Evolutionary conservation across 2,329 filamentous ascomycete genomes (phyloP).

Genomic region (Alternaria ethzedia): DNA sequence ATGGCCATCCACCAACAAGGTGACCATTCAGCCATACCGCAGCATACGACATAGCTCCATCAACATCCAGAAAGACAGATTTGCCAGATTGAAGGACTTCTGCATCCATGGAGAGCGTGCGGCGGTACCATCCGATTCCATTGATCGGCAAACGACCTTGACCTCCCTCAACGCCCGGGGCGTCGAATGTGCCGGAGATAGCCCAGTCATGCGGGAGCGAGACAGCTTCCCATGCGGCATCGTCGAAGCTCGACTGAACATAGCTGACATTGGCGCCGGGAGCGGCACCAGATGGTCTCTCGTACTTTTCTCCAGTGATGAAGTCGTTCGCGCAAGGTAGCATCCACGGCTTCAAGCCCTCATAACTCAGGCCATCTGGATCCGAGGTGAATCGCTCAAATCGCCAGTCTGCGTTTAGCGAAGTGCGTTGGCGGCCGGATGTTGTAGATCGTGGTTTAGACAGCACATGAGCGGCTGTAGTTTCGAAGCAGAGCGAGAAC

Average conservation of each 20-base stretch:
- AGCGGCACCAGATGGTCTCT: conserved; percentile 38
- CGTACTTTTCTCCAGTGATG: conserved; percentile 43
- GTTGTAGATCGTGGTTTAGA: conserved; percentile 2
- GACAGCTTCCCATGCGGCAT: conserved; percentile 52
- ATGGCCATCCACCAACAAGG: conserved; percentile 61
- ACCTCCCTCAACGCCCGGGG: conserved; percentile 44
- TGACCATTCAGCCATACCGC: conserved; percentile 61
- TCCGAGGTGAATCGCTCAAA: conserved; percentile 48
- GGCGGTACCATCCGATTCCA: conserved; percentile 63
- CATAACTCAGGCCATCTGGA: conserved; percentile 48
- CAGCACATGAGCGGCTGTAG: conserved; percentile 11
- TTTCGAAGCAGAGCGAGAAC: conserved; percentile 6
- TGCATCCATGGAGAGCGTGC: conserved; percentile 43
- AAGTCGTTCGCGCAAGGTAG: conserved; percentile 53
- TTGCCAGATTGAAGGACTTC: conserved; percentile 43
- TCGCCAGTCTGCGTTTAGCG: conserved; percentile 49
- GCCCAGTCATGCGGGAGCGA: conserved; percentile 60
- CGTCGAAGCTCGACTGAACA: conserved; percentile 48
- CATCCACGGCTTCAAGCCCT: conserved; percentile 52
- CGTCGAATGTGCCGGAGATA: conserved; percentile 54
- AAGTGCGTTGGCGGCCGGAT: conserved; percentile 35
- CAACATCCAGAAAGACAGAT: conserved; percentile 56
- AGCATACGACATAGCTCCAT: conserved; percentile 61
- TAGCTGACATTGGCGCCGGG: conserved; percentile 43
- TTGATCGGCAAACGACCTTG: conserved; percentile 57